These are phyloP conservation scores for Neurospora cerealis DNA, from an alignment of 495 filamentous ascomycete genomes.

Conservation along the genomic window DNA sequence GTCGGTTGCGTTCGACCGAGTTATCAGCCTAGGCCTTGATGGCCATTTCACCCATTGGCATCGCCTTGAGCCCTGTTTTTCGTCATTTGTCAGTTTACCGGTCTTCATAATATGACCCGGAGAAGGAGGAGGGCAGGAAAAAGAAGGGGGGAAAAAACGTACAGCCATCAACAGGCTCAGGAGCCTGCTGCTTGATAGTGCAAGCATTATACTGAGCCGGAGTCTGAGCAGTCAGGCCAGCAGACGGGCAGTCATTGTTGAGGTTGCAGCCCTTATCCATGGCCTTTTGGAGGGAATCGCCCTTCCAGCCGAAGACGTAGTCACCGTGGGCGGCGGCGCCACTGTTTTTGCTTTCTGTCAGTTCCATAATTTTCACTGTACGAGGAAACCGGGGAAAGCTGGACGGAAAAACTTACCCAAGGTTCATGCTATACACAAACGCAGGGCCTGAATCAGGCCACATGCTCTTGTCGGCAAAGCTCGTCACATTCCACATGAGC, in stretches of 20 bases:
- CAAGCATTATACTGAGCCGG: constrained; percentile 37
- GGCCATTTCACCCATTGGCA: constrained; percentile 42
- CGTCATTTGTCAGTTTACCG: background rate
- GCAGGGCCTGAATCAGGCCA: constrained; percentile 49
- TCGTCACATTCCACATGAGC: constrained; percentile 51
- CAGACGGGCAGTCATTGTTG: constrained; percentile 37
- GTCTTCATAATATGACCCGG: background rate
- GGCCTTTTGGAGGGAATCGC: constrained; percentile 50
- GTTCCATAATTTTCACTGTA: background rate
- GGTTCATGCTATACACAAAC: constrained; percentile 43
- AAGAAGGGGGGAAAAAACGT: constrained; percentile 12
- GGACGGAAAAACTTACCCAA: constrained; percentile 32
- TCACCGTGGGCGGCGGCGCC: constrained; percentile 55
- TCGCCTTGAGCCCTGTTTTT: constrained; percentile 35
- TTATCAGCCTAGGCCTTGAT: constrained; percentile 33
- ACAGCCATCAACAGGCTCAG: constrained; percentile 43
- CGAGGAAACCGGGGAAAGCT: background rate
- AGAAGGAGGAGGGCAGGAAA: background rate
- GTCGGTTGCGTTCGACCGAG: background rate
- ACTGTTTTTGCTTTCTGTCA: constrained; percentile 7
- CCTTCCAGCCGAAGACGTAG: constrained; percentile 75
- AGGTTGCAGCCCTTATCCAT: constrained; percentile 51
- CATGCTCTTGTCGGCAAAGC: constrained; percentile 40
- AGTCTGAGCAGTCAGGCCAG: constrained; percentile 34
- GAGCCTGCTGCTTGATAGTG: constrained; percentile 37